Evolutionary conservation across 2,329 filamentous ascomycete genomes (phyloP).

Genomic region (Endothia cerciana): DNA sequence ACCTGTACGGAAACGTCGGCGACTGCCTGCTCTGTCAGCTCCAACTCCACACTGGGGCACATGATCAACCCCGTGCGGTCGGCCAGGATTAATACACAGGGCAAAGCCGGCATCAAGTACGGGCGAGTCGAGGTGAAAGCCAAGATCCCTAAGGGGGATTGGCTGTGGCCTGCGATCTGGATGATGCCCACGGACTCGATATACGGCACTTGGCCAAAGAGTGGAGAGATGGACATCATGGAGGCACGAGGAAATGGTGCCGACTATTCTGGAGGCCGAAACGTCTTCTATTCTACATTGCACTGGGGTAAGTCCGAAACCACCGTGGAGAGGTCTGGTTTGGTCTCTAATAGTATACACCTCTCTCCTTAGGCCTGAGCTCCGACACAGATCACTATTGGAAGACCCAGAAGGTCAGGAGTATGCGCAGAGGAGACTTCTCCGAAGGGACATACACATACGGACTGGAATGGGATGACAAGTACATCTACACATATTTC

Average conservation of each 20-base stretch:
- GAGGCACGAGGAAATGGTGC: conserved; percentile 52
- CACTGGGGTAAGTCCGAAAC: conserved; percentile 47
- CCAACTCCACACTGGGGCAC: conserved; percentile 46
- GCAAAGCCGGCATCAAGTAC: conserved; percentile 51
- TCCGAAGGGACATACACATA: conserved; percentile 53
- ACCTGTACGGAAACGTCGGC: conserved; percentile 46
- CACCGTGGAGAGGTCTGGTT: not conserved
- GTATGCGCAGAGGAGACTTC: conserved; percentile 44
- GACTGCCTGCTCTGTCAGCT: conserved; percentile 43
- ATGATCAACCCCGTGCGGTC: conserved; percentile 56
- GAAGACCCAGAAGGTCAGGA: conserved; percentile 40
- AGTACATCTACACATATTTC: conserved; percentile 58
- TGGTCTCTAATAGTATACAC: not conserved
- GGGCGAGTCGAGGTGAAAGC: conserved; percentile 58
- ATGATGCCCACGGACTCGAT: conserved; percentile 53
- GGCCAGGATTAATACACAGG: conserved; percentile 52
- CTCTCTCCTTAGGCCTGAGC: conserved; percentile 30
- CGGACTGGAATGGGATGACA: conserved; percentile 54
- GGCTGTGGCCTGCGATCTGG: conserved; percentile 57
- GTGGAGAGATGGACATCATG: conserved; percentile 58
- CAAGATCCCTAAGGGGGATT: conserved; percentile 56
- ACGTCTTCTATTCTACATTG: conserved; percentile 47
- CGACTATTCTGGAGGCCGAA: conserved; percentile 46
- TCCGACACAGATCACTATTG: conserved; percentile 39
- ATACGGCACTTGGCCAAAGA: conserved; percentile 56